phyloP scores from a whole-genome alignment of 345 rosid genomes.

The Boechera stricta region DNA sequence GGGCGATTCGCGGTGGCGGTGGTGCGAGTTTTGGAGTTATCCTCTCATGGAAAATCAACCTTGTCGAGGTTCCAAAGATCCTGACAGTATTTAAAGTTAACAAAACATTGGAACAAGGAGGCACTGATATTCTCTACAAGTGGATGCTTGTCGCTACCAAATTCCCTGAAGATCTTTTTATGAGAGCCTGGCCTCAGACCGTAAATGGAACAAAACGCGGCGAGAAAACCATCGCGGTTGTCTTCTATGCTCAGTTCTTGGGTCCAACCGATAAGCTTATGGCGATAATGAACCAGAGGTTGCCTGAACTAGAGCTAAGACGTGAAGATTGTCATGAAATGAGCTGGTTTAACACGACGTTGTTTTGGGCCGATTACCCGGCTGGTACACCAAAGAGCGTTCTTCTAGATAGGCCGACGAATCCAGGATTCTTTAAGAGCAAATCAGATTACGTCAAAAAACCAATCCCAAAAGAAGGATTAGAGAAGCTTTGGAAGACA shows the following conservation, averaged over 20 bases:
- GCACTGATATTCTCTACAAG: slow-evolving; percentile 37
- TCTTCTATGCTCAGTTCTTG: slow-evolving; percentile 48
- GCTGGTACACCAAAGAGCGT: slow-evolving; percentile 36
- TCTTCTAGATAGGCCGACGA: slow-evolving; percentile 45
- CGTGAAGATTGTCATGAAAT: slow-evolving; percentile 49
- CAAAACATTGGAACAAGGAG: slow-evolving; percentile 44
- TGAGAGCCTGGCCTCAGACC: slow-evolving; percentile 43
- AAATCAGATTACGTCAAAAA: slow-evolving; percentile 49
- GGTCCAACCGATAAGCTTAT: slow-evolving; percentile 44
- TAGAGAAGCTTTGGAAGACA: slow-evolving; percentile 47
- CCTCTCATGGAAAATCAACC: slow-evolving; percentile 55
- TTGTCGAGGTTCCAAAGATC: slow-evolving; percentile 55
- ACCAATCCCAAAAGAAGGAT: slow-evolving; percentile 40
- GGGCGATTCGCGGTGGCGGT: slow-evolving; percentile 70
- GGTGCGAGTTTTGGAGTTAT: slow-evolving; percentile 64
- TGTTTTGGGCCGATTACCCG: slow-evolving; percentile 46
- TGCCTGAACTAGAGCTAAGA: slow-evolving; percentile 51
- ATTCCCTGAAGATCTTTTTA: slow-evolving; percentile 42
- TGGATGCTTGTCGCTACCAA: slow-evolving; percentile 50
- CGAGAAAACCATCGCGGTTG: slow-evolving; percentile 43
- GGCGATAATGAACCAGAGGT: slow-evolving; percentile 25
- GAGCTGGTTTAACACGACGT: slow-evolving; percentile 49
- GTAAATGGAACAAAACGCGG: slow-evolving; percentile 27
- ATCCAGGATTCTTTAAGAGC: slow-evolving; percentile 43
- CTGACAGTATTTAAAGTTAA: slow-evolving; percentile 49